Conservation (phyloP, 495 filamentous ascomycete species). For the Tirmania nivea region DNA sequence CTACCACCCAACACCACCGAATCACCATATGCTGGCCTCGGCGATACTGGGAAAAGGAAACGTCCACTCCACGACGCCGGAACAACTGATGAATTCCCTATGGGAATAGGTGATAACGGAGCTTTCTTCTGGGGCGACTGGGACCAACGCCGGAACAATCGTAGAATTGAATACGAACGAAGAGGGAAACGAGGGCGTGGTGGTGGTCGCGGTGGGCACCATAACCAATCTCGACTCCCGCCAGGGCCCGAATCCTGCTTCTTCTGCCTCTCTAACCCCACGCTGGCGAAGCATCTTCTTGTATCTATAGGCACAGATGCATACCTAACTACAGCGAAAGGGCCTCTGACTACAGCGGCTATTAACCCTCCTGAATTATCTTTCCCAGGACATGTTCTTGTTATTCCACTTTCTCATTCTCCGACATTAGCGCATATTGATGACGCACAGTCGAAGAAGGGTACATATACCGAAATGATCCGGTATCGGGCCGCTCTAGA, state of each 20-base stretch:
- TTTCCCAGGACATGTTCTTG: slow-evolving; percentile 75
- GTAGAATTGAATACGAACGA: slow-evolving; percentile 6
- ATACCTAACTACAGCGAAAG: slow-evolving; percentile 83
- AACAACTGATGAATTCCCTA: slow-evolving; percentile 40
- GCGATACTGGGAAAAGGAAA: slow-evolving; percentile 24
- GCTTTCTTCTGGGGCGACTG: slow-evolving; percentile 17
- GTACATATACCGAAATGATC: slow-evolving; percentile 55
- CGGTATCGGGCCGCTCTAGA: slow-evolving; percentile 53
- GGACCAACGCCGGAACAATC: slow-evolving; percentile 10
- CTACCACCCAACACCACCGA: slow-evolving; percentile 35
- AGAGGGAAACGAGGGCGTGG: slow-evolving; percentile 33
- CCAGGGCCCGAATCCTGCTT: slow-evolving; percentile 49
- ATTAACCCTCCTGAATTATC: slow-evolving; percentile 39
- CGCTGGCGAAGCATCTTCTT: slow-evolving; percentile 67
- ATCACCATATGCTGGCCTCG: slow-evolving; percentile 37
- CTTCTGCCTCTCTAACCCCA: slow-evolving; percentile 78
- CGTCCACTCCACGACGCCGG: slow-evolving; percentile 36
- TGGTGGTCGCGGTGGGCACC: slow-evolving; percentile 23
- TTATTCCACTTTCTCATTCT: slow-evolving; percentile 64
- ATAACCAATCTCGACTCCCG: slow-evolving; percentile 13
- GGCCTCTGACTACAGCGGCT: slow-evolving; percentile 47
- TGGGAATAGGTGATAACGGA: slow-evolving; percentile 13
- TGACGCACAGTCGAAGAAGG: slow-evolving; percentile 30
- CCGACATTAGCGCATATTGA: slow-evolving; percentile 42
- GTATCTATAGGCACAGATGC: slow-evolving; percentile 61